Evolutionary conservation across 441 rosid species (phyloP).

Genomic region (Pelargonium exstipulatum): DNA sequence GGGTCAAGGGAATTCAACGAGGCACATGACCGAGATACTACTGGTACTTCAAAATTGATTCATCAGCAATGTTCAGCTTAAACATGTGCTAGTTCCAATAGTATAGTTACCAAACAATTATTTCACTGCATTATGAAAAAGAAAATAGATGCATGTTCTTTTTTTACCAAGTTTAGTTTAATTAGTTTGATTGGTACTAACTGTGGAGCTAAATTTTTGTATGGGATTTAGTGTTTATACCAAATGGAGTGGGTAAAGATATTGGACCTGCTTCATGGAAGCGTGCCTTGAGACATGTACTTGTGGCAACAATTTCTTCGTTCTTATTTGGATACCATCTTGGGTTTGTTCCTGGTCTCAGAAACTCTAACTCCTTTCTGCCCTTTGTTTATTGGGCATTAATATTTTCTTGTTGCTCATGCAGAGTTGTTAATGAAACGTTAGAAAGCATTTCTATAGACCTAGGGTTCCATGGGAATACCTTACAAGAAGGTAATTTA

Average conservation of each 20-base stretch:
- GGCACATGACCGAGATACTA: slow-evolving; percentile 4
- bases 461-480: slow-evolving; percentile 58
- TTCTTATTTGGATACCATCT: slow-evolving; percentile 68
- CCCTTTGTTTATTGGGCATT: background rate
- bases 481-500: slow-evolving; percentile 59
- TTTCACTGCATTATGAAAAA: background rate
- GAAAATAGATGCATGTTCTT: background rate
- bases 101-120: background rate
- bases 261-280: slow-evolving; percentile 59
- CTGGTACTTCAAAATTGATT: background rate
- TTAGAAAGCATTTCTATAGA: slow-evolving; percentile 62
- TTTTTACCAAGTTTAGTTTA: background rate
- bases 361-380: slow-evolving; percentile 13
- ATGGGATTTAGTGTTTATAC: slow-evolving; percentile 38
- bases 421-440: slow-evolving; percentile 73
- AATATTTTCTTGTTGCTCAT: slow-evolving; percentile 15
- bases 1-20: background rate
- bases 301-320: slow-evolving; percentile 55
- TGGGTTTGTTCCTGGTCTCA: slow-evolving; percentile 37
- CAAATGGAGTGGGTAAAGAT: slow-evolving; percentile 54
- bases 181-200: slow-evolving; percentile 12
- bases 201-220: slow-evolving; percentile 18
- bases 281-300: slow-evolving; percentile 57
- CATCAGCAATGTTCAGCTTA: background rate
- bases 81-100: no score